Evolutionary conservation across 352 stramenopile genomes (phyloP).

Genomic region (Pythium dissotocum): DNA sequence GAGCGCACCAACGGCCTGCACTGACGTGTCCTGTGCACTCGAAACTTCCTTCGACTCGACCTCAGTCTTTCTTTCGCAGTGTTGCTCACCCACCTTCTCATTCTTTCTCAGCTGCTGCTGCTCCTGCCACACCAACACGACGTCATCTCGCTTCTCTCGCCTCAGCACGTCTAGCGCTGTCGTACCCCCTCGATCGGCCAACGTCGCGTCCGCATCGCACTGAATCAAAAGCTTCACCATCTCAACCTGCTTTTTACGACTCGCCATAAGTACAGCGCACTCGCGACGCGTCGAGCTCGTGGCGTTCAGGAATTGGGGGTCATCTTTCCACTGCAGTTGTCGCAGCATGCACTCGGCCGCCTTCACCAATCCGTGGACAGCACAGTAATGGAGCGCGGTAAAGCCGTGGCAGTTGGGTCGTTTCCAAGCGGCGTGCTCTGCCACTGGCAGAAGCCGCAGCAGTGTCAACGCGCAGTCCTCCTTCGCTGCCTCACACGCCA

Average conservation of each 20-base stretch:
- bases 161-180: constrained; percentile 50
- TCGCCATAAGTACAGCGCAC: constrained; percentile 62
- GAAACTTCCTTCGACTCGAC: background rate
- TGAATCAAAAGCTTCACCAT: constrained; percentile 43
- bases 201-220: constrained; percentile 41
- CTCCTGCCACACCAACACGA: constrained; percentile 43
- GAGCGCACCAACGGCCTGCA: too few species aligned
- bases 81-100: background rate
- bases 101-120: background rate
- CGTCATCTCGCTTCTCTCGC: constrained; percentile 47
- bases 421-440: constrained; percentile 38
- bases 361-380: constrained; percentile 39
- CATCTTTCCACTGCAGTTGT: constrained; percentile 33
- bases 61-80: background rate
- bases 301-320: constrained; percentile 45
- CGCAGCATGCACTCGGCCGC: constrained; percentile 41
- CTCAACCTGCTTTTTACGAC: constrained; percentile 54
- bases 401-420: constrained; percentile 50
- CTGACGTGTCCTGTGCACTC: background rate
- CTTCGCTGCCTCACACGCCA: constrained; percentile 51
- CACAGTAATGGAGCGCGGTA: constrained; percentile 63
- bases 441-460: constrained; percentile 23
- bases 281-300: constrained; percentile 49
- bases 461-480: constrained; percentile 56
- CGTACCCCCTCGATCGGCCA: constrained; percentile 52